These are phyloP conservation scores for Thelonectria blattea DNA, from an alignment of 2,329 filamentous ascomycete genomes.

Conservation along the genomic window DNA sequence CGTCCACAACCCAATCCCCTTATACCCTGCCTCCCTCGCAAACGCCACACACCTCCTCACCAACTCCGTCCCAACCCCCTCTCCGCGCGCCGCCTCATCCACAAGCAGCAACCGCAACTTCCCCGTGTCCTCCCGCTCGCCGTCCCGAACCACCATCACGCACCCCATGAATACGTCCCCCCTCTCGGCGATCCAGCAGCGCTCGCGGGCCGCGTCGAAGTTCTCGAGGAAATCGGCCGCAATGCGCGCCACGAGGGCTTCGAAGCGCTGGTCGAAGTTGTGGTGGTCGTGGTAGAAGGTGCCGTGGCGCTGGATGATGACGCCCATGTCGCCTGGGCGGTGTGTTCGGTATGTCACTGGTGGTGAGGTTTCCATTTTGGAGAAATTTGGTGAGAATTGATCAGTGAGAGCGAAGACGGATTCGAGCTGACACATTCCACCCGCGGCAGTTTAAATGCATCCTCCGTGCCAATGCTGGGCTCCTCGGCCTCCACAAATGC, in stretches of 20 bases:
- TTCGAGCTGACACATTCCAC: no score
- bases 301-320: conserved; percentile 36
- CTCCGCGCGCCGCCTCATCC: conserved; percentile 16
- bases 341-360: conserved; percentile 5
- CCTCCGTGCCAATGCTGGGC: no score
- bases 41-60: conserved; percentile 3
- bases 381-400: not conserved
- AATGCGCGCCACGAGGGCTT: conserved; percentile 32
- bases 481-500: no score
- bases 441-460: no score
- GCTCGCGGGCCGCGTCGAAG: conserved; percentile 32
- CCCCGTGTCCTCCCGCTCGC: conserved; percentile 20
- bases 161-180: conserved; percentile 34
- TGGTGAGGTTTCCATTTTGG: not conserved
- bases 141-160: conserved; percentile 33
- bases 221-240: conserved; percentile 35
- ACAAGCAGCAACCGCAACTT: conserved; percentile 37
- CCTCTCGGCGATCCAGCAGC: conserved; percentile 39
- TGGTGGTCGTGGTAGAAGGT: conserved; percentile 30
- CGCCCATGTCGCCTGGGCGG: conserved; percentile 25
- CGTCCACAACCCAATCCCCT: not conserved
- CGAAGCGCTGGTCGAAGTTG: conserved; percentile 31
- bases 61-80: not conserved
- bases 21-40: conserved; percentile 6
- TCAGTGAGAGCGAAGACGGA: not conserved